Conservation (phyloP, 2,329 filamentous ascomycete genomes). For the Colletotrichum sp. region DNA sequence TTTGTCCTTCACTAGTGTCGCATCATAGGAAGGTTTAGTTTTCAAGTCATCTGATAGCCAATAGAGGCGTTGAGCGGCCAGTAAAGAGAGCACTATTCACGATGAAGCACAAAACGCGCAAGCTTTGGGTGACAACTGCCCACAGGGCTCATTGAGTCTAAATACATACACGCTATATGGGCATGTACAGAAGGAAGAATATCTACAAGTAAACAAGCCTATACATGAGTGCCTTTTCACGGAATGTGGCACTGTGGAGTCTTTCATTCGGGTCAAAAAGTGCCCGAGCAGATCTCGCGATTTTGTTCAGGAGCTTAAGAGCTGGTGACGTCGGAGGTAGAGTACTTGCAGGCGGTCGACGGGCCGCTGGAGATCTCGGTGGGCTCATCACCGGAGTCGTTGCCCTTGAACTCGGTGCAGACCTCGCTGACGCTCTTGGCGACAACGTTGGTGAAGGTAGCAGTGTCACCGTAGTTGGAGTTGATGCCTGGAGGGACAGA, state of each 20-base stretch:
- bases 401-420: conserved; percentile 21
- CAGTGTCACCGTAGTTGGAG: conserved; percentile 21
- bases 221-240: neutral
- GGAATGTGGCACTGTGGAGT: neutral
- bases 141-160: conserved; percentile 4
- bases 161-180: neutral
- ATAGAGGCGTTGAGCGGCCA: too few species aligned
- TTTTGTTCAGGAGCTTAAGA: neutral
- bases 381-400: conserved; percentile 14
- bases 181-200: conserved; percentile 8
- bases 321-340: neutral
- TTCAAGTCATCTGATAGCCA: too few species aligned
- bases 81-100: neutral
- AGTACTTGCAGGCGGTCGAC: conserved; percentile 17
- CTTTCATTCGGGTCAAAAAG: neutral
- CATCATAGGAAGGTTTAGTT: too few species aligned
- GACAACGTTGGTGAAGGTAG: conserved; percentile 9
- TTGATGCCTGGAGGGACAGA: conserved; percentile 3
- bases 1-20: conserved; percentile 4
- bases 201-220: conserved; percentile 19
- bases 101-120: neutral
- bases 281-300: neutral
- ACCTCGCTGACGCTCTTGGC: conserved; percentile 9
- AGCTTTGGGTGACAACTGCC: neutral
- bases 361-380: conserved; percentile 6